Conservation (phyloP, 169 alveolate species). For the Toxoplasma gondii region DNA sequence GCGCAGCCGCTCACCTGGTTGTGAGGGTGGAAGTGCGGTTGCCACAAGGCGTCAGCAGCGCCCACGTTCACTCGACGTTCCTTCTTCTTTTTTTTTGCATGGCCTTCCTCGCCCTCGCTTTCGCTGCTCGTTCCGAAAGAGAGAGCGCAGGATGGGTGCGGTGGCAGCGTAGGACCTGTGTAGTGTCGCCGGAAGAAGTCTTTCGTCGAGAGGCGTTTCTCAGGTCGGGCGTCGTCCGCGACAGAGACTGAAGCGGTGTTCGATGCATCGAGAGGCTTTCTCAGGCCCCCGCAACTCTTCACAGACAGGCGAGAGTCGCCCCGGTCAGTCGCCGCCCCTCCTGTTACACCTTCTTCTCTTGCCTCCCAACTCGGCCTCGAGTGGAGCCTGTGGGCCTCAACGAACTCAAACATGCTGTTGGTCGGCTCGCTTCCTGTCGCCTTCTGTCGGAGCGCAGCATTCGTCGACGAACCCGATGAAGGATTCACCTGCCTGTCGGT, state of each 20-base stretch:
- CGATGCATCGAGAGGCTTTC: background rate
- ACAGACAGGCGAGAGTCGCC: too few species aligned
- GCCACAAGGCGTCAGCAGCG: slow-evolving; percentile 78
- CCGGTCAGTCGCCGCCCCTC: too few species aligned
- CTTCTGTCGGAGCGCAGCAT: too few species aligned
- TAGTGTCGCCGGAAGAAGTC: slow-evolving; percentile 34
- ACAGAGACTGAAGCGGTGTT: background rate
- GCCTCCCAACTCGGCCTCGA: too few species aligned
- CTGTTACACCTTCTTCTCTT: too few species aligned
- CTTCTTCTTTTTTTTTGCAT: slow-evolving; percentile 34
- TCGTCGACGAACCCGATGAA: too few species aligned
- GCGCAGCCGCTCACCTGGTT: slow-evolving; percentile 59
- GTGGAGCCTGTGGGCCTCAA: too few species aligned
- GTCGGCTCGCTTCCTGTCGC: too few species aligned
- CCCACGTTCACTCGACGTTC: slow-evolving; percentile 70
- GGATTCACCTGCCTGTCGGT: too few species aligned
- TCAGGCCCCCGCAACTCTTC: too few species aligned
- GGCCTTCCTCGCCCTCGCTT: slow-evolving; percentile 56
- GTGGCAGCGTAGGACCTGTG: slow-evolving; percentile 62
- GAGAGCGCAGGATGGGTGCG: slow-evolving; percentile 47
- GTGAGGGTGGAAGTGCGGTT: slow-evolving; percentile 80
- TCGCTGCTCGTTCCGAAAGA: slow-evolving; percentile 68
- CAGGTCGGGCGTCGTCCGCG: background rate
- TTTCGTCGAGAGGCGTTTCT: slow-evolving; percentile 1
- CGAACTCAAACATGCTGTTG: too few species aligned